Evolutionary conservation across 176 grass and related monocot species (phyloP).

Genomic region (Zizania latifolia): DNA sequence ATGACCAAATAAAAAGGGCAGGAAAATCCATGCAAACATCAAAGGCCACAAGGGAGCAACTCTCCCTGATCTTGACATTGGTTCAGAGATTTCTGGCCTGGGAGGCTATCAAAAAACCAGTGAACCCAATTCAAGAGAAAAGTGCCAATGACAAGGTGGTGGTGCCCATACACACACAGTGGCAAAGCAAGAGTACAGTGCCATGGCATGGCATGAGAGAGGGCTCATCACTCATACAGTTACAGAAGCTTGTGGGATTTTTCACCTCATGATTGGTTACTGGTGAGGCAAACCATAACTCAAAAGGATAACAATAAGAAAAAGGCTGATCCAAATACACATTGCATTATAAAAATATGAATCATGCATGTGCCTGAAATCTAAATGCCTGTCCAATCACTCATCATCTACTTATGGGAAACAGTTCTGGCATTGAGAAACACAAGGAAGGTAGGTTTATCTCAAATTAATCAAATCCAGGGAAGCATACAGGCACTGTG

Average conservation of each 20-base stretch:
- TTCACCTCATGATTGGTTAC: conserved; percentile 50
- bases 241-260: conserved; percentile 36
- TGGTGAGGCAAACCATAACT: not conserved
- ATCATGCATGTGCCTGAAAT: conserved; percentile 7
- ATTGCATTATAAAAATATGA: conserved; percentile 6
- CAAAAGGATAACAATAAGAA: not conserved
- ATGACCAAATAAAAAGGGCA: conserved; percentile 20
- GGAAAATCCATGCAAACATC: conserved; percentile 5
- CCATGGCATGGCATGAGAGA: too few relatives aligned
- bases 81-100: conserved; percentile 27
- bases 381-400: not conserved
- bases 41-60: conserved; percentile 33
- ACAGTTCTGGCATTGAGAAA: not conserved
- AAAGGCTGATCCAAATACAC: not conserved
- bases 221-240: too few relatives aligned
- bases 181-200: too few relatives aligned
- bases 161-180: conserved; percentile 15
- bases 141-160: conserved; percentile 1
- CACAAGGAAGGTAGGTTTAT: not conserved
- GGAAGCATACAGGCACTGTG: not conserved
- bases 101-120: conserved; percentile 20
- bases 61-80: conserved; percentile 35
- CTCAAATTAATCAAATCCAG: not conserved
- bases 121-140: conserved; percentile 14
- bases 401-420: not conserved